Evolutionary conservation across 2,329 filamentous ascomycete species (phyloP), one percentile per base, ranked within the genome.

Genomic region (Magnaporthiopsis rhizophila): DNA sequence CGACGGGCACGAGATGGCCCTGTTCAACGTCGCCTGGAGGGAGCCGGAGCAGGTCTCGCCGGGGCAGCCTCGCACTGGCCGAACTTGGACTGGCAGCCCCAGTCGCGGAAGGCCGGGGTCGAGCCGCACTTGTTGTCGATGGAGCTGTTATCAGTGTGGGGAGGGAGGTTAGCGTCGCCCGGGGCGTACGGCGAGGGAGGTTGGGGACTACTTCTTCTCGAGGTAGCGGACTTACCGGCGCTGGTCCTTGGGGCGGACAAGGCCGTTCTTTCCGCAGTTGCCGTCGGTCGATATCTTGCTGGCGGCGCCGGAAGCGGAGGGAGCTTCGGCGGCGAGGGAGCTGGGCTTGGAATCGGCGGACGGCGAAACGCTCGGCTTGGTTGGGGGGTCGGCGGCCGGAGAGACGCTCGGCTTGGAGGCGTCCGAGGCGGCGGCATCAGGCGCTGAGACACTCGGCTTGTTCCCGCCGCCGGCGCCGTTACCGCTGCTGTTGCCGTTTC

Each of bases 21-120:
- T 45, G 15, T 83, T 66, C 4, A 7, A 36, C 34, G 59, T 24
- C 9, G 62, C 59, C 11, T 30, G 28, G 28, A 59, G 28, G 2
- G 24, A 45, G 24, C 28, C 30, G 28, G 2, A 24, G 58, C 57
- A 59, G 24, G 18, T 15, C 13, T 15, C 18, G 6, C 63, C 58
- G 6, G 59, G 60, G 38, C 66, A 65, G 63, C 12, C 2, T 60
- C 53, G 64, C 66, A 68, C 15, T 57, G 7, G n/a, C 66, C 66
- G 30, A 65, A 66, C 0, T 53, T 63, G 13, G 63, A 61, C 24
- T 66, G 66, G 62, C 67, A 68, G 53, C 66, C 66, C 13, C 61
- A 59, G 57, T 64, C 65, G 61, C 67, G 67, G 65, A 65, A 67
- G n/a, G 63, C 66, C 45, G 61, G n/a, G 18, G 59, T 38, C 26